Conservation (phyloP, 2,329 filamentous ascomycete species). For the Rhexocercosporidium sp. region DNA sequence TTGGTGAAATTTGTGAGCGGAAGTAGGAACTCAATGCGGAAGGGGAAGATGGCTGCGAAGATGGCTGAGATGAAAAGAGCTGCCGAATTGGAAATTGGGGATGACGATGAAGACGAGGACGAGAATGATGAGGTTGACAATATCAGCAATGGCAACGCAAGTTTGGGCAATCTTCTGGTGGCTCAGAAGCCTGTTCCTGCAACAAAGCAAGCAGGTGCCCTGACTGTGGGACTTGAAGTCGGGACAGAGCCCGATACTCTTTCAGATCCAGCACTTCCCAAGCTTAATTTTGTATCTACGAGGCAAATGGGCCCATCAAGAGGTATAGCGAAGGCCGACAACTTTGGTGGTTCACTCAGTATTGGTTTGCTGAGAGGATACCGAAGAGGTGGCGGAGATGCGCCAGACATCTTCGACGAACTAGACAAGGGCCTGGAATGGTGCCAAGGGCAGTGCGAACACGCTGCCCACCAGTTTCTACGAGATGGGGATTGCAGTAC, state of each 20-base stretch:
- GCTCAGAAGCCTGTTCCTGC: constrained; percentile 20
- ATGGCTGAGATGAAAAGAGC: constrained; percentile 68
- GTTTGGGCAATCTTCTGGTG: constrained; percentile 35
- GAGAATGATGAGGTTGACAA: constrained; percentile 17
- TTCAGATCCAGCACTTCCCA: constrained; percentile 40
- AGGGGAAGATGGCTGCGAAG: constrained; percentile 83
- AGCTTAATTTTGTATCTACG: constrained; percentile 47
- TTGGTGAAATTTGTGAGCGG: constrained; percentile 82
- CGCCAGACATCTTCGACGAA: constrained; percentile 66
- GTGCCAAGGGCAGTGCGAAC: constrained; percentile 82
- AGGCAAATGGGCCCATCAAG: constrained; percentile 45
- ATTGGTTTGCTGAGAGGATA: constrained; percentile 34
- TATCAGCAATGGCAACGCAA: constrained; percentile 12
- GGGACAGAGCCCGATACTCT: constrained; percentile 32
- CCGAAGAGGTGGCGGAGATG: constrained; percentile 27
- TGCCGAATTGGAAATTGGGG: constrained; percentile 62
- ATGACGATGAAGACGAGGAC: constrained; percentile 48
- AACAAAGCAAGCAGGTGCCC: neutral
- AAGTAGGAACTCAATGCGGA: constrained; percentile 82
- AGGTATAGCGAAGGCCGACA: constrained; percentile 30
- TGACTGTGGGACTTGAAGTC: neutral
- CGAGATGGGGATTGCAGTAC: constrained; percentile 83
- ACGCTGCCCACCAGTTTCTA: constrained; percentile 87
- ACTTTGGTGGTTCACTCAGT: constrained; percentile 29
- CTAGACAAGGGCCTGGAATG: constrained; percentile 80